Conservation (phyloP, 164 flowering plant genomes). For the Nelumbo lutea region DNA sequence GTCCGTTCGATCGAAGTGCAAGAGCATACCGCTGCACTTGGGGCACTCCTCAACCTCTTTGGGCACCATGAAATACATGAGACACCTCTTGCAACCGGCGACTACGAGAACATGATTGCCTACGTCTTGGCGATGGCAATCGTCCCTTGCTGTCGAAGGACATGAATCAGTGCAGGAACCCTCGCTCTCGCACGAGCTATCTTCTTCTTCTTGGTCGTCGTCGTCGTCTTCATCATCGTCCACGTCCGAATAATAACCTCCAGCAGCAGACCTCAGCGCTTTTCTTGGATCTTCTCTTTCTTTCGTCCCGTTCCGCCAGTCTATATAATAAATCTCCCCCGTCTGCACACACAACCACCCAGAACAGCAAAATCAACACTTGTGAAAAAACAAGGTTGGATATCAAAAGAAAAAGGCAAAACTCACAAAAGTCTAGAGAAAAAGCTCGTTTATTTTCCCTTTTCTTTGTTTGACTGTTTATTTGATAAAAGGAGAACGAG, state of each 20-base stretch:
- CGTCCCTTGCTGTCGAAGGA: slow-evolving; percentile 23
- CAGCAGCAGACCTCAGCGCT: slow-evolving; percentile 8
- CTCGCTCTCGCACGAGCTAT: slow-evolving; percentile 49
- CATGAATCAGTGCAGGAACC: slow-evolving; percentile 43
- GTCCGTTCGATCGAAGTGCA: slow-evolving; percentile 27
- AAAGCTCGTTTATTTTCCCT: background rate
- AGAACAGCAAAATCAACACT: background rate
- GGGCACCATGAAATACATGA: slow-evolving; percentile 36
- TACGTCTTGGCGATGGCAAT: slow-evolving; percentile 1
- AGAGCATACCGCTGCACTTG: slow-evolving; percentile 23
- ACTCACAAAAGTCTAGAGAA: background rate
- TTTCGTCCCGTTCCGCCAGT: slow-evolving; percentile 77
- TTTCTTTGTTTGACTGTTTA: background rate
- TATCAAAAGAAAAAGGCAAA: background rate
- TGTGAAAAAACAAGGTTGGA: background rate
- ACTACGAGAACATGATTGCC: slow-evolving; percentile 29
- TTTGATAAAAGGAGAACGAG: background rate
- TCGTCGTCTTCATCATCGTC: slow-evolving; percentile 20
- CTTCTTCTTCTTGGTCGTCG: slow-evolving; percentile 34
- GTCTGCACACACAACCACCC: slow-evolving; percentile 42
- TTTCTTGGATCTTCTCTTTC: slow-evolving; percentile 70
- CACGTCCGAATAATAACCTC: background rate
- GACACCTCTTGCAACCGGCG: slow-evolving; percentile 30
- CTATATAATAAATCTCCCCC: slow-evolving; percentile 82
- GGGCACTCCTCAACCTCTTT: slow-evolving; percentile 25